Base-by-base conservation (phyloP, 441 rosid species). In the Aleurites moluccanus region DNA sequence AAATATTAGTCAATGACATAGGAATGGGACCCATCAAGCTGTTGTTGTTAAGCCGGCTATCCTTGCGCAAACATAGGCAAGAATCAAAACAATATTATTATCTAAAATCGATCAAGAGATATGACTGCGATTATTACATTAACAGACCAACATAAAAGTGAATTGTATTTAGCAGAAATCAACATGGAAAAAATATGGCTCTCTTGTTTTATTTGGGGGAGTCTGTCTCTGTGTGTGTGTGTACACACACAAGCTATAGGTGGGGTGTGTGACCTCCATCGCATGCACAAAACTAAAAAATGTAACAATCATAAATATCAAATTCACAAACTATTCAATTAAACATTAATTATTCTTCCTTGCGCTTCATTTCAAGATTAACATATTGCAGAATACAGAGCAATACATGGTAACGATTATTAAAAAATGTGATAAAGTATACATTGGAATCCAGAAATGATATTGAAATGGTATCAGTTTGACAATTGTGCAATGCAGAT, bases 21-120 rank as follows among this genome's bases (percentile, higher is more conserved):
- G 98, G 99, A 84, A 95, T 95, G 55, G 83, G 91, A 76, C 98
- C 99, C 4, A 81, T 77, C 85, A 95, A 78, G 80, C 83, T 93
- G 84, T 95, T 95, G 90, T 93, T 93, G 83, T 95, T 93, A 63
- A 95, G 97, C 87, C 99, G 94, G 75, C 99, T 95, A 80, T 80
- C 86, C 83, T 88, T 82, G 77, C 91, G 83, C 68, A 74, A 62
- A 85, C 55, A 68, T 73, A 67, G 10, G 70, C 81, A 78, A 64
- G 55, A 81, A 33, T 52, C 49, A 83, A 56, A 47, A 81, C 78
- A 83, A 42, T 38, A 64, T 80, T 21, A 76, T 69, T 60, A 66
- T 75, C 25, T 21, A 61, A 63, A 44, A 77, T 33, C 30, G 56
- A 62, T 65, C 15, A 77, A 77, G 63, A 66, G 53, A 65, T 30